phyloP scores from a whole-genome alignment of 768 basidiomycete species.

The Tylopilus sp. region DNA sequence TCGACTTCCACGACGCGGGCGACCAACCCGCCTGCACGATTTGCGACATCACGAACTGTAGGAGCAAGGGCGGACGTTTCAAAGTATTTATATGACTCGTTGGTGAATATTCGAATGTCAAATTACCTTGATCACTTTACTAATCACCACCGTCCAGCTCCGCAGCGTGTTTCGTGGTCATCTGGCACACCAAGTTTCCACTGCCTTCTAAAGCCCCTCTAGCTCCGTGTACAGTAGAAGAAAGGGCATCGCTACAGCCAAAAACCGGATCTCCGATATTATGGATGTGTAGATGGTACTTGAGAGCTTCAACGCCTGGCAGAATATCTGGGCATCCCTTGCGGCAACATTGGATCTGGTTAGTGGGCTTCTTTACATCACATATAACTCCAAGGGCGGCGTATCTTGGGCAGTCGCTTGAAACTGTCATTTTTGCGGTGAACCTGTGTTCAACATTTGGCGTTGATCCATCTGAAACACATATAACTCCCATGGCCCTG shows the following conservation, averaged over 20 bases:
- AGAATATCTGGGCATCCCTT: too few species aligned
- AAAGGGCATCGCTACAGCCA: too few species aligned
- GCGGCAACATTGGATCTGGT: too few species aligned
- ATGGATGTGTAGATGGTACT: too few species aligned
- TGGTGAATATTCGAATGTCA: not conserved
- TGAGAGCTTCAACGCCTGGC: too few species aligned
- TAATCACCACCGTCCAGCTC: not conserved
- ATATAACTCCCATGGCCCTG: not conserved
- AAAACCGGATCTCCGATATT: too few species aligned
- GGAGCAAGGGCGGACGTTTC: not conserved
- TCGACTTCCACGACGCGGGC: constrained; percentile 77
- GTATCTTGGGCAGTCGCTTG: not conserved
- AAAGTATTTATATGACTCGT: not conserved
- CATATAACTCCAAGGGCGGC: not conserved
- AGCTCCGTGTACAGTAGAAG: too few species aligned
- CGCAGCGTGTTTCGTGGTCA: not conserved
- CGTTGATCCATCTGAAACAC: not conserved
- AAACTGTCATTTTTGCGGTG: not conserved
- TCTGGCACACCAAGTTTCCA: not conserved
- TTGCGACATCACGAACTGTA: constrained; percentile 9
- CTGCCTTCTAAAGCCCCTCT: too few species aligned
- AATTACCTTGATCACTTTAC: too few species aligned
- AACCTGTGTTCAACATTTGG: not conserved
- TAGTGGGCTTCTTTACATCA: too few species aligned
- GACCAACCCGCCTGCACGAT: constrained; percentile 45